phyloP scores from a whole-genome alignment of 768 basidiomycete species.

The Termitomyces sp. region DNA sequence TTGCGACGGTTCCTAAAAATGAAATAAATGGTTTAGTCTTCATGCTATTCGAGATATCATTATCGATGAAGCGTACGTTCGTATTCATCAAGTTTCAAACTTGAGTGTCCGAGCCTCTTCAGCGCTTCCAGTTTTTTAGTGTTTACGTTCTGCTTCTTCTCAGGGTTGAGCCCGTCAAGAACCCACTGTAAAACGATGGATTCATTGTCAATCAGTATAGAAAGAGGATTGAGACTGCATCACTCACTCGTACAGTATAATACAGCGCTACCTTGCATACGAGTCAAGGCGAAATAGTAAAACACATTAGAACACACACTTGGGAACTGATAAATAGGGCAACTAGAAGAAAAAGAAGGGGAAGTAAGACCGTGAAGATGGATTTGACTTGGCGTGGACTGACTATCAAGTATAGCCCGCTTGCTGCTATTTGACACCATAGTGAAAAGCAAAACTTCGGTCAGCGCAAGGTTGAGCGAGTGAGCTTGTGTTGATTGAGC shows the following conservation, averaged over 20 bases:
- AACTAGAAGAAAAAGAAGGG: conserved; percentile 25
- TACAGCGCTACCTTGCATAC: conserved; percentile 65
- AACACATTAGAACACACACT: conserved; percentile 26
- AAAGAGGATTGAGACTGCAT: not conserved
- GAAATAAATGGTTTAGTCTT: not conserved
- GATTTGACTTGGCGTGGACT: not conserved
- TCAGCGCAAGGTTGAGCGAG: not conserved
- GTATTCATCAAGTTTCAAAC: conserved; percentile 83
- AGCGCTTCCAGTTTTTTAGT: conserved; percentile 67
- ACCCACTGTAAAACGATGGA: conserved; percentile 49
- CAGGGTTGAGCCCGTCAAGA: conserved; percentile 43
- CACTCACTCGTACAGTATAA: conserved; percentile 65
- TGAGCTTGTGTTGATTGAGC: not conserved
- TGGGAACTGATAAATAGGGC: conserved; percentile 46
- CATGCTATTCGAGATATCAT: not conserved
- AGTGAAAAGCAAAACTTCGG: not conserved
- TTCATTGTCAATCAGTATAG: not conserved
- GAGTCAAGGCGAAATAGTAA: conserved; percentile 15
- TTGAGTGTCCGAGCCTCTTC: conserved; percentile 63
- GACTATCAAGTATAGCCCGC: conserved; percentile 16
- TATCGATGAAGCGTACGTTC: conserved; percentile 52
- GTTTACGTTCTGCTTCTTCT: conserved; percentile 56
- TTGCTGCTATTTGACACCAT: conserved; percentile 14
- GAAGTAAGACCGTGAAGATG: conserved; percentile 3
- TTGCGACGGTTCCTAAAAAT: conserved; percentile 72